Base-by-base conservation (phyloP, 164 flowering plant genomes). In the Aristolochia fimbriata region DNA sequence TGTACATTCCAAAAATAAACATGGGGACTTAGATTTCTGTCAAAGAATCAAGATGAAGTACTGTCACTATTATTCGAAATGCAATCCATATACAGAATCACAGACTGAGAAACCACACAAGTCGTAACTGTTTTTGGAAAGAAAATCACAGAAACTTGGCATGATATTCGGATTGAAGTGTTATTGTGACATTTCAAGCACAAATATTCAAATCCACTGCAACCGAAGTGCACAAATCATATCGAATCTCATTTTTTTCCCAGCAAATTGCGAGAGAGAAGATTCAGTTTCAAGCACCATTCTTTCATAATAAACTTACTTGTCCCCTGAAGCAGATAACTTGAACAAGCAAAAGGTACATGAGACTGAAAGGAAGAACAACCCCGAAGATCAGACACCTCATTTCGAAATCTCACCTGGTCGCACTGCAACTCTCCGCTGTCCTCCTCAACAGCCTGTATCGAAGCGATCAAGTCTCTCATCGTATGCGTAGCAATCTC, bases 401-500 rank as follows among this genome's bases (percentile, higher is more conserved):
- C 22, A 43, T 13, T 4, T 0, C 33, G 16, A 48, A 49, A 20
- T 47, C 74, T 66, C 55, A 88, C 98, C 96, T 90, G 73, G 1
- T 80, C 62, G 66, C 97, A 93, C 10, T 66, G 22, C 22, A 90
- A 82, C 33, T 81, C 78, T 21, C 27, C 30, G 15, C 15, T 17
- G 15, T 59, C 56, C 2, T 65, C 51, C 0, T 48, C 71, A 13
- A 77, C 85, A 1, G 84, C 70, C 15, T 68, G 78, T 55, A 81
- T 76, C 16, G 90, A 85, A 43, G 65, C 74, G 20, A 91, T 45
- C 75, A 94, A 69, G 2, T 48, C 73, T 0, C 88, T 71, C 93
- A 88, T 94, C 0, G 99, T 80, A 67, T 94, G 97, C 72, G 25
- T 70, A 27, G 21, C 11, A 33, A 94, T 51, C 15, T 47, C 80